These are phyloP conservation scores for Ascochyta lentis DNA, from an alignment of 2,329 filamentous ascomycete species.

Conservation along the genomic window DNA sequence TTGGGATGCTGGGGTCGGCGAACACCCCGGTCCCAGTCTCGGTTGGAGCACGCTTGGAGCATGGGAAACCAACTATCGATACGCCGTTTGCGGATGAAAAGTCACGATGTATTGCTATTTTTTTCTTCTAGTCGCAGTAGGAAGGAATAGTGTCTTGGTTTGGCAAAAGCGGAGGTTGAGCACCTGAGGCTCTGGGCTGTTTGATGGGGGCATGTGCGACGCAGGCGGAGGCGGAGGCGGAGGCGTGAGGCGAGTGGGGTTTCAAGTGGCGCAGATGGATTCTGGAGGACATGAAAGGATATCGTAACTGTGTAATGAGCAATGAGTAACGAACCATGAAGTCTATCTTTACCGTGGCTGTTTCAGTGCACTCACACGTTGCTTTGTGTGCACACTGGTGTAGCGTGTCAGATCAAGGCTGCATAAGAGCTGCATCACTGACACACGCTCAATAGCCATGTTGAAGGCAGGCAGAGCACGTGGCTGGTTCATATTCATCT, in stretches of 20 bases:
- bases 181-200: neutral
- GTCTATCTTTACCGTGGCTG: too few species aligned
- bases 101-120: neutral
- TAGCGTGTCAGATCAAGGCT: too few species aligned
- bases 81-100: conserved; percentile 3
- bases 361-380: too few species aligned
- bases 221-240: neutral
- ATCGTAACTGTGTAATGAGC: too few species aligned
- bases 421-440: too few species aligned
- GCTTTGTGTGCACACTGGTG: too few species aligned
- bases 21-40: conserved; percentile 1
- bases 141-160: too few species aligned
- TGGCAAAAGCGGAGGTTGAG: neutral
- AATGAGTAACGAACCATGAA: neutral
- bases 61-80: neutral
- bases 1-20: neutral
- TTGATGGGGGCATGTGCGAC: conserved; percentile 2
- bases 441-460: too few species aligned
- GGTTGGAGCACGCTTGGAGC: conserved; percentile 1
- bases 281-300: too few species aligned
- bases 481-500: too few species aligned
- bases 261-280: conserved; percentile 9
- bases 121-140: neutral
- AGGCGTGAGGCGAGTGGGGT: conserved; percentile 4
- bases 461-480: too few species aligned